Conservation (phyloP, 2,329 filamentous ascomycete species). For the Fusarium illudens region DNA sequence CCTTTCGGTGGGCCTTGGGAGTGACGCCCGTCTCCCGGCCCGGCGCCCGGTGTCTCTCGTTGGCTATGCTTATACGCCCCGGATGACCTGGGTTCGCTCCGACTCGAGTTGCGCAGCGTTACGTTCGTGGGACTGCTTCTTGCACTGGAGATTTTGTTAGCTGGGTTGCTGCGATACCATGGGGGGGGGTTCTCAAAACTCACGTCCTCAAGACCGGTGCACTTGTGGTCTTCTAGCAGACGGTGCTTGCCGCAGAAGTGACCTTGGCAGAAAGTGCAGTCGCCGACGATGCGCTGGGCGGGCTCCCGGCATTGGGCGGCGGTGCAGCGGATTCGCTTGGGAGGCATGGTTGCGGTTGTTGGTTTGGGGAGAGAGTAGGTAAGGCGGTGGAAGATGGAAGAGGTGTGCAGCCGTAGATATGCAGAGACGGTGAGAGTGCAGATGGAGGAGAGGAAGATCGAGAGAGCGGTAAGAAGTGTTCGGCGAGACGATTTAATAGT, state of each 20-base stretch:
- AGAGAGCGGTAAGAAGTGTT: conserved; percentile 19
- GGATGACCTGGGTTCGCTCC: conserved; percentile 93
- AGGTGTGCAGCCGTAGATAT: conserved; percentile 16
- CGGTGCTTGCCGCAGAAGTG: conserved; percentile 96
- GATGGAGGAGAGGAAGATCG: conserved; percentile 5
- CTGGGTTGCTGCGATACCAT: not conserved
- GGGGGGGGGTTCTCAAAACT: conserved; percentile 48
- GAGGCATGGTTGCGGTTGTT: conserved; percentile 60
- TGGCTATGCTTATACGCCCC: conserved; percentile 71
- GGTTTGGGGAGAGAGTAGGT: not conserved
- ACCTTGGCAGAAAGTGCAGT: conserved; percentile 93
- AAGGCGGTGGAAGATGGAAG: conserved; percentile 4
- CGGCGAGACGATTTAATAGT: conserved; percentile 1
- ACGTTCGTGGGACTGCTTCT: conserved; percentile 94
- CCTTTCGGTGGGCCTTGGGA: conserved; percentile 10
- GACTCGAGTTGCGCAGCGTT: conserved; percentile 92
- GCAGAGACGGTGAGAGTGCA: conserved; percentile 26
- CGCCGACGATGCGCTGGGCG: conserved; percentile 92
- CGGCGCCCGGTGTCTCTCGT: conserved; percentile 10
- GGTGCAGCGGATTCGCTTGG: conserved; percentile 84
- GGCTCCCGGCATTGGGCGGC: conserved; percentile 89
- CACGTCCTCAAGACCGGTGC: conserved; percentile 88
- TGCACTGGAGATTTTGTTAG: conserved; percentile 67
- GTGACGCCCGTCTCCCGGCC: conserved; percentile 32
- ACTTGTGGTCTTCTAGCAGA: conserved; percentile 93